Evolutionary conservation across 768 basidiomycete genomes (phyloP).

Genomic region (Leccinum uliginosum): DNA sequence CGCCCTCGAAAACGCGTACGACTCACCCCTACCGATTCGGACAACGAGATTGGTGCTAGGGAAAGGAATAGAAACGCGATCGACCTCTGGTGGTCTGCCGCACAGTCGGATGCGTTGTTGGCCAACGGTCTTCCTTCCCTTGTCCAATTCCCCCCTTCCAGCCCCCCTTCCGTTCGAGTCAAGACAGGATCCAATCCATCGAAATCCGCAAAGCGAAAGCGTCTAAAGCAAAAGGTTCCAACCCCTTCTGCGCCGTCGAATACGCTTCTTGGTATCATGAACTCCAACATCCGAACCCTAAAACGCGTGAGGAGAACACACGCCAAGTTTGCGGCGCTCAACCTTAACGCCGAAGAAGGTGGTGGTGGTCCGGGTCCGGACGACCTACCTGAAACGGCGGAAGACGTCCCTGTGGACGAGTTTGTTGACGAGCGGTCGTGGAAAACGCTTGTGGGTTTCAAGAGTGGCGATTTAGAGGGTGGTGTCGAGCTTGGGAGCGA

Average conservation of each 20-base stretch:
- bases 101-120: conserved; percentile 56
- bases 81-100: conserved; percentile 74
- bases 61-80: conserved; percentile 40
- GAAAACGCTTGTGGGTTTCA: conserved; percentile 30
- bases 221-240: conserved; percentile 19
- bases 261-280: conserved; percentile 66
- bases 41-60: conserved; percentile 23
- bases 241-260: conserved; percentile 28
- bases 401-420: conserved; percentile 26
- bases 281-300: conserved; percentile 71
- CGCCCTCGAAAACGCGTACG: conserved; percentile 64
- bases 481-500: conserved; percentile 55
- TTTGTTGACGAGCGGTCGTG: conserved; percentile 61
- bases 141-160: conserved; percentile 28
- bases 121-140: conserved; percentile 61
- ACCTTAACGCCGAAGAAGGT: conserved; percentile 32
- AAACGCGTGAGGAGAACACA: conserved; percentile 71
- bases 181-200: conserved; percentile 10
- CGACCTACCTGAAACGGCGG: conserved; percentile 30
- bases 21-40: conserved; percentile 38
- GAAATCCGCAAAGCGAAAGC: conserved; percentile 20
- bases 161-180: conserved; percentile 4
- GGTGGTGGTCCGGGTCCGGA: conserved; percentile 32
- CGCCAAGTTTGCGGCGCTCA: conserved; percentile 60
- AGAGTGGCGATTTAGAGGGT: conserved; percentile 4